Base-by-base conservation (phyloP, 164 flowering plant species). In the Paratinospora sagittata region DNA sequence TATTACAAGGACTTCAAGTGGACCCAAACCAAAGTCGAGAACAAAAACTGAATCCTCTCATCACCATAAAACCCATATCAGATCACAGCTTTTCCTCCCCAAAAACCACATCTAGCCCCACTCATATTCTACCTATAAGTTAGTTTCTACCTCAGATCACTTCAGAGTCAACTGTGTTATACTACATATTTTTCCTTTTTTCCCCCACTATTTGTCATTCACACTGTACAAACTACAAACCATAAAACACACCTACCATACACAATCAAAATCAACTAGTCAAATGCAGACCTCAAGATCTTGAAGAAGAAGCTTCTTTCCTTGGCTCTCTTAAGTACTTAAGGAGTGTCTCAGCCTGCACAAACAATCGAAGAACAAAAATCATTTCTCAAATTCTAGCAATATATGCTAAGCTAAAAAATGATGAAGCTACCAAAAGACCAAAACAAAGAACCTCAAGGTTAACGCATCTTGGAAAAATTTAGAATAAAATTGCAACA, bases 261-360 rank as follows among this genome's bases (percentile, higher is more conserved):
- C 73, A 76, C 79, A 79, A 57, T 27, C 71, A 71, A 52, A 37
- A 37, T 26, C 49, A 52, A 55, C 60, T 11, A 34, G 24, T n/a
- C 43, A 41, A 67, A 66, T 27, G 47, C 30, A 63, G 33, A 66
- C 57, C 70, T 69, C 67, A 78, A 65, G 89, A 84, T 69, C 82
- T 84, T 57, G 89, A 83, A 55, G 83, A 66, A 7, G 87, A 79
- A 11, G 88, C 77, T 21, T 86, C 97, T 63, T 86, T 87, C 74
- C 98, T 88, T 65, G 93, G 85, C 72, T 90, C 98, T 77, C 98
- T 85, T 83, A 93, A 72, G 78, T 87, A 87, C 72, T 78, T 81
- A 24, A 93, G 90, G 69, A 91, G 90, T 13, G 82, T 85, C 74
- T 90, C 97, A n/a, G 98, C 98, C 98, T 93, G 95, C 74, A 49